phyloP scores from a whole-genome alignment of 257 asterid species.

The Scutellaria baicalensis region DNA sequence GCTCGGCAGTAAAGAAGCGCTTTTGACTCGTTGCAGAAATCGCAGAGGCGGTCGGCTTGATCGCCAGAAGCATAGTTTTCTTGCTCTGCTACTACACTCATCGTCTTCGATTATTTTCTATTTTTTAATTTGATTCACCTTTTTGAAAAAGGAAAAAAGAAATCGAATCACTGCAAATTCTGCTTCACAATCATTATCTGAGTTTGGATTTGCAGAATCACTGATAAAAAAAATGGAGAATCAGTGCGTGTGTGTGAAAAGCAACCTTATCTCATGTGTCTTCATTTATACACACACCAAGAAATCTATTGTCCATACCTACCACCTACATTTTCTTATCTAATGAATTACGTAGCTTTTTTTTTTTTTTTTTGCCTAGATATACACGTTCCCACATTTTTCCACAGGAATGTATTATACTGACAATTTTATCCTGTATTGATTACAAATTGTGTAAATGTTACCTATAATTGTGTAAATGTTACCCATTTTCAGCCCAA shows the following conservation, averaged over 20 bases:
- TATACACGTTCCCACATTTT: too few species aligned
- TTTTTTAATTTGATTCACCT: neutral
- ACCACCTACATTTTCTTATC: too few species aligned
- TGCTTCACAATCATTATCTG: neutral
- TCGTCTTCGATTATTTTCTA: neutral
- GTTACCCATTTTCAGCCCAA: too few species aligned
- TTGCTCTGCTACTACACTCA: constrained; percentile 17
- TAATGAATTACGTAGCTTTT: too few species aligned
- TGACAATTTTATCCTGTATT: too few species aligned
- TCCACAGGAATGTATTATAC: too few species aligned
- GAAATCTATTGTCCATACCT: too few species aligned
- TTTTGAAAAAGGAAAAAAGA: neutral
- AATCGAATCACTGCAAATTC: neutral
- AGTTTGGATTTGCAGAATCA: neutral
- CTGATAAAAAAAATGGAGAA: neutral
- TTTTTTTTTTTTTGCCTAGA: too few species aligned
- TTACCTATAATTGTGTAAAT: too few species aligned
- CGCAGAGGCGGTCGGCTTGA: constrained; percentile 40
- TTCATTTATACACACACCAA: neutral
- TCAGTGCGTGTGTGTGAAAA: neutral
- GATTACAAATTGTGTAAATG: too few species aligned
- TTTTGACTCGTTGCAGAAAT: constrained; percentile 58
- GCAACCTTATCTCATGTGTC: constrained; percentile 40
- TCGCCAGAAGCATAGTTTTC: constrained; percentile 1
- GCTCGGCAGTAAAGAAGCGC: constrained; percentile 88